A percentile compares a stretch with the other conserved stretches of the same genome.
Conservation (phyloP, 2,329 filamentous ascomycete genomes). For the Cordyceps farinosa region DNA sequence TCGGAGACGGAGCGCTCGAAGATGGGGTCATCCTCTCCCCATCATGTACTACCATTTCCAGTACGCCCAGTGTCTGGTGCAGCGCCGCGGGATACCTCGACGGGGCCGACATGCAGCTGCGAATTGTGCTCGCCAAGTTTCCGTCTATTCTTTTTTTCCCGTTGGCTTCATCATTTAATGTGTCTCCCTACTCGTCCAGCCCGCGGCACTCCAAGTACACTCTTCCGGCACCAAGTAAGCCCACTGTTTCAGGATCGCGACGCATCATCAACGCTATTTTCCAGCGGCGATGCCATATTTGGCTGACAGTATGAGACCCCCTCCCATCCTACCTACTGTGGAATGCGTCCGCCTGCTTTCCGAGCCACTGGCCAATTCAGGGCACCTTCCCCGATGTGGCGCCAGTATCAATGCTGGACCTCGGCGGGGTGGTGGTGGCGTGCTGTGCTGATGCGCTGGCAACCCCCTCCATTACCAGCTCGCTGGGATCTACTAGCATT, state of each 20-base stretch:
- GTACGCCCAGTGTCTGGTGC: background rate
- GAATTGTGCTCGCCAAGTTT: background rate
- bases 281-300: background rate
- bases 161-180: too few relatives aligned
- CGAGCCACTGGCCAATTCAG: constrained; percentile 7
- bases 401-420: background rate
- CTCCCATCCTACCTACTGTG: background rate
- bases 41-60: constrained; percentile 7
- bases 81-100: background rate
- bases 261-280: background rate
- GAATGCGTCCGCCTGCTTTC: background rate
- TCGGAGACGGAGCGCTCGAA: background rate
- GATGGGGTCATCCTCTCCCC: background rate
- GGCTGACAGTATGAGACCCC: background rate
- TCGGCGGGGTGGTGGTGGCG: constrained; percentile 1
- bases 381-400: constrained; percentile 8
- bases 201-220: background rate
- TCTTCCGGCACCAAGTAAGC: constrained; percentile 3
- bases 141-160: background rate
- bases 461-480: constrained; percentile 11
- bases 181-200: background rate
- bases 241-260: constrained; percentile 16
- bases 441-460: constrained; percentile 9
- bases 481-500: background rate
- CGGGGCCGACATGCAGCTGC: background rate